Conservation (phyloP, 148 eudicot genomes). For the Cornus controversa region DNA sequence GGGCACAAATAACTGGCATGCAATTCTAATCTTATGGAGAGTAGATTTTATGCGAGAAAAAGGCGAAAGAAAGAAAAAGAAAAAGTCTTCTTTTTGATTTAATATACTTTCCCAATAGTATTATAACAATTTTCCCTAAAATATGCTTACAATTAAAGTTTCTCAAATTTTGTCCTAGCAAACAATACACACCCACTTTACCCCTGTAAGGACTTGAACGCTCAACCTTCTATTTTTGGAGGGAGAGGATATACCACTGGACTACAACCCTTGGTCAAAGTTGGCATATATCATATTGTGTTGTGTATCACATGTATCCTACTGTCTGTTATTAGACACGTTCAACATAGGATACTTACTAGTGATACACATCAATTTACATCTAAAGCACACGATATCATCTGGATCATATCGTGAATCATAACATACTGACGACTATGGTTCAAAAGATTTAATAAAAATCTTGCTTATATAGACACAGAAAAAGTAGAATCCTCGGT, state of each 20-base stretch:
- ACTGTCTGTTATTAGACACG: too few species aligned
- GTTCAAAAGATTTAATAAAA: neutral
- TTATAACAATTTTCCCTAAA: neutral
- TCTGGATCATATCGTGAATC: neutral
- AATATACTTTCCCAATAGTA: neutral
- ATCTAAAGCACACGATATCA: neutral
- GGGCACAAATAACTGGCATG: neutral
- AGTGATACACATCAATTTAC: too few species aligned
- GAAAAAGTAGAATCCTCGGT: neutral
- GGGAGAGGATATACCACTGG: neutral
- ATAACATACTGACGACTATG: neutral
- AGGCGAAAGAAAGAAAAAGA: neutral
- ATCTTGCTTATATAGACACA: neutral
- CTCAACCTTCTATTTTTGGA: neutral
- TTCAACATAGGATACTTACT: too few species aligned
- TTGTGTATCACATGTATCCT: neutral
- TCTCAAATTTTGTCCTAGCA: neutral
- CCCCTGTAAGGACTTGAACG: too few species aligned
- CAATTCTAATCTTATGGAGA: neutral
- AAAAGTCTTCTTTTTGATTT: neutral
- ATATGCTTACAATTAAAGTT: neutral
- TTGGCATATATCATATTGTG: neutral
- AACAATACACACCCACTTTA: too few species aligned
- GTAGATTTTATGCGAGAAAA: neutral
- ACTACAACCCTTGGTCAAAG: too few species aligned